Base-by-base conservation (phyloP, 2,329 filamentous ascomycete species). In the Rasamsonia emersonii region DNA sequence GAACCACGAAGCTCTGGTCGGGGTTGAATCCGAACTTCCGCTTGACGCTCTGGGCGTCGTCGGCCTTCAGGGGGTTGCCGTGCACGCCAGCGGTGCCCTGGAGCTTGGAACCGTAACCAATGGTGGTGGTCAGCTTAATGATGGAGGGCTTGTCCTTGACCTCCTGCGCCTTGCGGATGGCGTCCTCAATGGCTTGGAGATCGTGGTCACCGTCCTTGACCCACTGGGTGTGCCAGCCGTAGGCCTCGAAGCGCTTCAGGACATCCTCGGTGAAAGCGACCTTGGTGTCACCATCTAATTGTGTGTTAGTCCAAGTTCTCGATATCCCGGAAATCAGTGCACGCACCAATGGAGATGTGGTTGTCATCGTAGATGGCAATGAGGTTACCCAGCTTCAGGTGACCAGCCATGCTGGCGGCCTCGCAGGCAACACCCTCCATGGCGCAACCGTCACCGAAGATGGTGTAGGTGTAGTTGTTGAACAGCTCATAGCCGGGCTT, bases 311-410 rank as follows among this genome's bases (percentile, higher is more conserved):
- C n/a, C 21, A 44, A 38, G 16, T n/a, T 30, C 20, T 15, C 9
- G 20, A 15, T 35, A 33, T 35, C 33, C 19, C 13, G 9, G 17
- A n/a, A 21, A 15, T 14, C 10, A 30, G 11, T 14, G 30, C 17
- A 39, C 72, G 58, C 58, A 79, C 76, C 75, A 51, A 79, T 79
- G 46, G 76, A 93, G 59, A 98, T 96, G 65, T 94, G 83, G 77
- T 98, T 98, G 74, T 98, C 91, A 59, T 98, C 91, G 66, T 89
- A 98, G 67, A 98, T 75, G 65, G 77, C 79, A 66, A 96, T 96
- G 56, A 98, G 73, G 75, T 96, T 98, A 60, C 89, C 91, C 45
- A 98, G 79, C 75, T 96, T 83, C 64, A 96, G 75, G 71, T 98
- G 91, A 58, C 91, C 91, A 49, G 91, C 91, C 49, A 86, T 75